These are phyloP conservation scores for Tuber aestivum DNA, from an alignment of 495 filamentous ascomycete genomes.

Conservation along the genomic window DNA sequence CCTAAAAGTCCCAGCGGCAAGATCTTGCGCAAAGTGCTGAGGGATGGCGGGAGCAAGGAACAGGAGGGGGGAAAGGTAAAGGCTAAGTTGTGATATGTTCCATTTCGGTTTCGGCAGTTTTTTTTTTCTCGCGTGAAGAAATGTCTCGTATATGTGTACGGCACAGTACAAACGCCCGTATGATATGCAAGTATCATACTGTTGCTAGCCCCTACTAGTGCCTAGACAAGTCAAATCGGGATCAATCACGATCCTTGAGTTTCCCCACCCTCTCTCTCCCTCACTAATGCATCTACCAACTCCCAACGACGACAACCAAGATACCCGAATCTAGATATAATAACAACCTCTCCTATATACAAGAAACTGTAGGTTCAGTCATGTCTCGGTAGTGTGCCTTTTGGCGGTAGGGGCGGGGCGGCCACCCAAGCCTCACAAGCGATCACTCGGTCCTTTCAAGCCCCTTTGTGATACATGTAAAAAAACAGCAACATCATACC, in stretches of 20 bases:
- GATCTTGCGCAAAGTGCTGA: slow-evolving; percentile 73
- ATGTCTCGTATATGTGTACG: not conserved
- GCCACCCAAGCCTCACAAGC: not conserved
- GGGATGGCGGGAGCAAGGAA: slow-evolving; percentile 62
- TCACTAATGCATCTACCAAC: not conserved
- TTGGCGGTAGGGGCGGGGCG: not conserved
- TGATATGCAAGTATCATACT: not conserved
- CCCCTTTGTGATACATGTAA: too few relatives aligned
- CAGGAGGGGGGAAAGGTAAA: slow-evolving; percentile 60
- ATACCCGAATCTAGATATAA: not conserved
- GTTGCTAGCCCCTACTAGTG: not conserved
- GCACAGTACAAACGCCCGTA: not conserved
- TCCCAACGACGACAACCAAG: not conserved
- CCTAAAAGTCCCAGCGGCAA: slow-evolving; percentile 92
- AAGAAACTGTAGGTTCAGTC: not conserved
- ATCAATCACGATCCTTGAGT: not conserved
- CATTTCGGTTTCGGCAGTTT: not conserved
- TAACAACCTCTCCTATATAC: not conserved
- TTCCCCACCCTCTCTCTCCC: not conserved
- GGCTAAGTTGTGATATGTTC: slow-evolving; percentile 48
- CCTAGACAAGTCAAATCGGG: not conserved
- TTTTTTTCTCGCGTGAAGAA: not conserved
- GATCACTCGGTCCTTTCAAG: not conserved
- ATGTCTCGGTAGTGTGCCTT: not conserved
- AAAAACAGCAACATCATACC: not conserved